Percentiles rank a stretch among this genome's conserved stretches.
phyloP scores from a whole-genome alignment of 495 filamentous ascomycete species.

The Sphaerosporella brunnea region DNA sequence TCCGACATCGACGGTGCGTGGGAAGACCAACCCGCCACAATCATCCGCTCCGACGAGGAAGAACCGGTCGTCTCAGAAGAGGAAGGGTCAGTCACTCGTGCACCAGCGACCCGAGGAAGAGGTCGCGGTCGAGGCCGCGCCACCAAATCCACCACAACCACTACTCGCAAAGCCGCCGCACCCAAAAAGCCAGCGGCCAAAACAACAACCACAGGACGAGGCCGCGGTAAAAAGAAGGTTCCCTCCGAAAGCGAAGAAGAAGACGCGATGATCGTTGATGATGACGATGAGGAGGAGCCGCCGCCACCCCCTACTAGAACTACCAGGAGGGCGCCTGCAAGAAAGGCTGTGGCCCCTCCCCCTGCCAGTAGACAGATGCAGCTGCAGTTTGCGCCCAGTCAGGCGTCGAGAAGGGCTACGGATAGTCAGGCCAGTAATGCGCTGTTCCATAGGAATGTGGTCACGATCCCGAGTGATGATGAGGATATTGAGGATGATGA shows the following conservation, averaged over 20 bases:
- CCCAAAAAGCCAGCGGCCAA: conserved; percentile 30
- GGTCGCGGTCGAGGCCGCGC: conserved; percentile 35
- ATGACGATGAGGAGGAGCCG: conserved; percentile 42
- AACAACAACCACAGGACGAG: conserved; percentile 29
- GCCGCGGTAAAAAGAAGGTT: conserved; percentile 34
- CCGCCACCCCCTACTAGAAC: conserved; percentile 32
- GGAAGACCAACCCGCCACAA: conserved; percentile 58
- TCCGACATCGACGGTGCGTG: conserved; percentile 69
- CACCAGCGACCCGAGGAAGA: conserved; percentile 28
- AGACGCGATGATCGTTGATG: conserved; percentile 28
- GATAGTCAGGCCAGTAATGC: conserved; percentile 31
- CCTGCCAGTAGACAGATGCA: conserved; percentile 44
- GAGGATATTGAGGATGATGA: conserved; percentile 56
- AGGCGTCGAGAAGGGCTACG: conserved; percentile 17
- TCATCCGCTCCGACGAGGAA: conserved; percentile 36
- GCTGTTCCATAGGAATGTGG: conserved; percentile 52
- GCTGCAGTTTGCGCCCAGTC: conserved; percentile 46
- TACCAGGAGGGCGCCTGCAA: conserved; percentile 22
- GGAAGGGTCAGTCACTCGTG: conserved; percentile 12
- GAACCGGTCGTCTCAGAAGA: conserved; percentile 24
- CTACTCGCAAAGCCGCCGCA: conserved; percentile 31
- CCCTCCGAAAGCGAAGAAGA: conserved; percentile 39
- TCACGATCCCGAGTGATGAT: conserved; percentile 52
- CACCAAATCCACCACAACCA: conserved; percentile 26
- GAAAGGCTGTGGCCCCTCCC: conserved; percentile 33